These are phyloP conservation scores for Mediolabrus comicus DNA, from an alignment of 108 stramenopile genomes.

Conservation along the genomic window DNA sequence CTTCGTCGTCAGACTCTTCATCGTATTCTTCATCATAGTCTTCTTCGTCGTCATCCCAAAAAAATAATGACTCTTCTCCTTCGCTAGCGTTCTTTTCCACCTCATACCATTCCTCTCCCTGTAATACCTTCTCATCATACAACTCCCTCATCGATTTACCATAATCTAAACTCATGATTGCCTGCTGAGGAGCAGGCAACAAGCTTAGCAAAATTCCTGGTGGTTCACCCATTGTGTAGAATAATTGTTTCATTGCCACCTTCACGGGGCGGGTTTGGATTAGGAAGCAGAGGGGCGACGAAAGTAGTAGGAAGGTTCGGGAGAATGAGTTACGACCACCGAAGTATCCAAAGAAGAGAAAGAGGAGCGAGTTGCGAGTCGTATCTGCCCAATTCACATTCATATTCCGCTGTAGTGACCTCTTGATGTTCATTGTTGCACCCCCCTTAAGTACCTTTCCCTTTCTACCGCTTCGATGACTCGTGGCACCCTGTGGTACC, in stretches of 20 bases:
- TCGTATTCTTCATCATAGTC: constrained; percentile 27
- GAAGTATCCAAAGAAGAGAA: constrained; percentile 84
- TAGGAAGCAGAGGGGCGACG: constrained; percentile 73
- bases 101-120: constrained; percentile 36
- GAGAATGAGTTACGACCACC: constrained; percentile 73
- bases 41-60: constrained; percentile 22
- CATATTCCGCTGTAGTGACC: constrained; percentile 61
- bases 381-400: constrained; percentile 84
- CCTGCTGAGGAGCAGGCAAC: constrained; percentile 83
- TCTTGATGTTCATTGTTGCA: constrained; percentile 54
- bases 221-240: constrained; percentile 74
- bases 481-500: constrained; percentile 1
- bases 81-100: constrained; percentile 6
- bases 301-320: constrained; percentile 56
- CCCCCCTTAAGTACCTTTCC: constrained; percentile 51
- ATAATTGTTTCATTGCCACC: constrained; percentile 67
- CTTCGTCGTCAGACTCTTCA: constrained; percentile 27
- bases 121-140: constrained; percentile 43
- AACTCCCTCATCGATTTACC: constrained; percentile 33
- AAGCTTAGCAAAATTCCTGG: constrained; percentile 75
- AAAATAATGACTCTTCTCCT: background rate
- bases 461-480: constrained; percentile 1
- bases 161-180: constrained; percentile 69
- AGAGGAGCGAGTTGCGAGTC: constrained; percentile 71
- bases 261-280: constrained; percentile 83